Conservation (phyloP, 2,329 filamentous ascomycete genomes). For the Colletotrichum salicis region DNA sequence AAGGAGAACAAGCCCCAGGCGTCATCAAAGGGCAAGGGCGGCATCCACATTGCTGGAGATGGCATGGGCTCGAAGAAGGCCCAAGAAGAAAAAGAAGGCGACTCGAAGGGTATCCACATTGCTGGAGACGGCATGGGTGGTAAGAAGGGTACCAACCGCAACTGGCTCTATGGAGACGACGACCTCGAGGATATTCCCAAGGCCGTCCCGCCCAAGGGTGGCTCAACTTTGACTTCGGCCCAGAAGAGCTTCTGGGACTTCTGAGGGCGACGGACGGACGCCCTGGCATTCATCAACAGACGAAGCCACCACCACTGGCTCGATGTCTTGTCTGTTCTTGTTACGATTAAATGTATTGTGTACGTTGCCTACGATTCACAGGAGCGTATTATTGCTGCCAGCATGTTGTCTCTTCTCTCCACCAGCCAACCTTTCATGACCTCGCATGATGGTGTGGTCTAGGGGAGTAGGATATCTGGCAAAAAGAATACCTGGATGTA, state of each 20-base stretch:
- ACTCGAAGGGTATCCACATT: constrained; percentile 54
- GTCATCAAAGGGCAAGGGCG: constrained; percentile 29
- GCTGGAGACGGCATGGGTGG: constrained; percentile 76
- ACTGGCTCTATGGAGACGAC: constrained; percentile 69
- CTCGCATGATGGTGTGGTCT: background rate
- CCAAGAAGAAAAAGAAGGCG: constrained; percentile 42
- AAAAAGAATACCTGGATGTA: constrained; percentile 4
- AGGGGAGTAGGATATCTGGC: background rate
- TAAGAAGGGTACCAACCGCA: constrained; percentile 61
- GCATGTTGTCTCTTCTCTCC: constrained; percentile 31
- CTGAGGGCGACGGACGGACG: constrained; percentile 40
- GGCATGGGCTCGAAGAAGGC: constrained; percentile 73
- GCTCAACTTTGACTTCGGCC: constrained; percentile 41
- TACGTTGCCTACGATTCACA: constrained; percentile 48
- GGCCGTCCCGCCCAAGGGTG: constrained; percentile 51
- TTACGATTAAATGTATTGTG: constrained; percentile 43
- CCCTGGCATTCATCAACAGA: constrained; percentile 16
- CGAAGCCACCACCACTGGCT: background rate
- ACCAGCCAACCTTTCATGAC: background rate
- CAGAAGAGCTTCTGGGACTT: constrained; percentile 61
- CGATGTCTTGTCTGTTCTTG: constrained; percentile 33
- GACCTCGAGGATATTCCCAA: constrained; percentile 50
- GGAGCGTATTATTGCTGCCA: constrained; percentile 34
- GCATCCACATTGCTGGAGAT: constrained; percentile 64
- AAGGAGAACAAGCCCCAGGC: constrained; percentile 60